Conservation (phyloP, 1,284 basidiomycete species). For the Trametes polyzona region DNA sequence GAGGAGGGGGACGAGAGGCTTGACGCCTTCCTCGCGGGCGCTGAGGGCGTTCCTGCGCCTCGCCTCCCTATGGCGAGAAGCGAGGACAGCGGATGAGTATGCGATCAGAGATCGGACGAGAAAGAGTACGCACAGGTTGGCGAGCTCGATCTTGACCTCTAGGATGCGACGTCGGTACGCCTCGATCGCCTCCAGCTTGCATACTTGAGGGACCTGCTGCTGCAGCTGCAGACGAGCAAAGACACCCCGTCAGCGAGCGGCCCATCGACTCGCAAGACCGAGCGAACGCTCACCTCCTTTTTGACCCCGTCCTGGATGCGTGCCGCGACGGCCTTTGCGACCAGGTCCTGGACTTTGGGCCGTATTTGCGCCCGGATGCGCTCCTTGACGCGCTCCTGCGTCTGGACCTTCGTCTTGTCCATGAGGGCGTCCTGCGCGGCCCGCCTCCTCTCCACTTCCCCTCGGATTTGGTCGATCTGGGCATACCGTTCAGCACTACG, state of each 20-base stretch:
- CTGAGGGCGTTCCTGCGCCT: conserved; percentile 51
- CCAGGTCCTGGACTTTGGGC: conserved; percentile 36
- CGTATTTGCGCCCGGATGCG: conserved; percentile 42
- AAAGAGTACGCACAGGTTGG: conserved; percentile 48
- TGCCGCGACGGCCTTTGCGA: conserved; percentile 42
- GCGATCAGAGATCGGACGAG: no score
- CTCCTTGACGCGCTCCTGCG: conserved; percentile 44
- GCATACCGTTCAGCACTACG: neutral
- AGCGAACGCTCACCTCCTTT: conserved; percentile 25
- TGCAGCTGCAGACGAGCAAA: conserved; percentile 40
- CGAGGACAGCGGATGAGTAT: neutral
- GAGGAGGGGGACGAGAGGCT: conserved; percentile 49
- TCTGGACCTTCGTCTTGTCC: conserved; percentile 36
- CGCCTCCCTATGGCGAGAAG: conserved; percentile 48
- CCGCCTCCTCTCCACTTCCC: conserved; percentile 44
- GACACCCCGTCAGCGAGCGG: neutral
- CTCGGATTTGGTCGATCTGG: conserved; percentile 44
- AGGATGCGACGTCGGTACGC: conserved; percentile 32
- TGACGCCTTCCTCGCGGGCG: conserved; percentile 40
- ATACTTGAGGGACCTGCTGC: conserved; percentile 45
- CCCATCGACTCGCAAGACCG: neutral
- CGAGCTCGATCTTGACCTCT: conserved; percentile 47
- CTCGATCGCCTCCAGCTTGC: conserved; percentile 48
- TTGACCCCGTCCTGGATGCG: conserved; percentile 42
- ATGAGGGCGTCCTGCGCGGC: conserved; percentile 42